phyloP scores from a whole-genome alignment of 1,284 basidiomycete species.

The Ceratobasidium sp. region DNA sequence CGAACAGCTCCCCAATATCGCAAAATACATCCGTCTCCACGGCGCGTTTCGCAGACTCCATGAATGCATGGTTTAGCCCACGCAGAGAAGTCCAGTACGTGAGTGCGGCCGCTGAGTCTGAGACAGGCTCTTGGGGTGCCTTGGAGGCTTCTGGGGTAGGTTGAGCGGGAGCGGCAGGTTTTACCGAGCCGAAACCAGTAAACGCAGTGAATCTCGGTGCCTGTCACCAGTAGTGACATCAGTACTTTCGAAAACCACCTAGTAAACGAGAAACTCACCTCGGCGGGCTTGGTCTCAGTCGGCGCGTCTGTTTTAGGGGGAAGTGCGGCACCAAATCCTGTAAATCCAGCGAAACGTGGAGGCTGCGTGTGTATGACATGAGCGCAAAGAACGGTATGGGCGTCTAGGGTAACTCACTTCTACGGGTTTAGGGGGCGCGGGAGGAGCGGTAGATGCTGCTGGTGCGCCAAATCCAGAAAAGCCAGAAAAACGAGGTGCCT shows the following conservation, averaged over 20 bases:
- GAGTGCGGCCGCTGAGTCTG: constrained; percentile 33
- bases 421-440: constrained; percentile 20
- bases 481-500: constrained; percentile 36
- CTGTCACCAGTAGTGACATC: not conserved
- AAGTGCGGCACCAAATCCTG: constrained; percentile 25
- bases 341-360: constrained; percentile 32
- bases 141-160: constrained; percentile 15
- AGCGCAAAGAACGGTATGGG: not conserved
- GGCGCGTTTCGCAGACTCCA: constrained; percentile 39
- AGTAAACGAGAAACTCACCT: constrained; percentile 8
- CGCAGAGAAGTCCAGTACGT: constrained; percentile 44
- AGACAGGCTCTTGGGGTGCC: not conserved
- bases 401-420: constrained; percentile 13
- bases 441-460: not conserved
- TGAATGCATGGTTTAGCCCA: constrained; percentile 45
- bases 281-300: constrained; percentile 38
- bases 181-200: constrained; percentile 15
- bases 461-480: constrained; percentile 43
- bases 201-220: constrained; percentile 6
- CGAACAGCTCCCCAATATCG: constrained; percentile 36
- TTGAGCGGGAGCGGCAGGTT: constrained; percentile 5
- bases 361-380: constrained; percentile 7
- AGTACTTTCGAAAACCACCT: not conserved
- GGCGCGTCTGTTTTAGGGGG: constrained; percentile 39
- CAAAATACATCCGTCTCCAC: constrained; percentile 43